Conservation (phyloP, 1,139 yeast species). For the Yamadazyma buinensis region DNA sequence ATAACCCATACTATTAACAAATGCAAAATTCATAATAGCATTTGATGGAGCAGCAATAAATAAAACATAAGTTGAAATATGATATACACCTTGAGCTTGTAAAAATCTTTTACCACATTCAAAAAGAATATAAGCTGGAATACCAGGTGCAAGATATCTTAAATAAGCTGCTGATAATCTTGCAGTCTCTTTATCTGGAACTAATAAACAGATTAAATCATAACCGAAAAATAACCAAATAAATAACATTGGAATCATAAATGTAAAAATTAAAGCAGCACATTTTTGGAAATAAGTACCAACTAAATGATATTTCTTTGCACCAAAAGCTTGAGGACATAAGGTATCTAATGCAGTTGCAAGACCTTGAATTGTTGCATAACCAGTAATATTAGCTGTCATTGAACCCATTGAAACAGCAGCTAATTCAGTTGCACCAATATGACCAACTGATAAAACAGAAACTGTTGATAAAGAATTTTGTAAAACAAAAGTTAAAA, state of each 20-base stretch:
- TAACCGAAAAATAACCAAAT: constrained; percentile 49
- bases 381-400: constrained; percentile 59
- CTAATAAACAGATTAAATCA: constrained; percentile 29
- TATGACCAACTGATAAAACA: constrained; percentile 56
- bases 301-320: constrained; percentile 47
- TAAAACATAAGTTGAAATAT: constrained; percentile 48
- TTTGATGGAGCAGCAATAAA: constrained; percentile 53
- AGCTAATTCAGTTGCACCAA: constrained; percentile 56
- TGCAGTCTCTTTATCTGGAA: constrained; percentile 50
- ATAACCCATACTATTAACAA: constrained; percentile 37
- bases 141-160: constrained; percentile 48
- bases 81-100: constrained; percentile 53
- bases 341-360: constrained; percentile 85
- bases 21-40: constrained; percentile 43
- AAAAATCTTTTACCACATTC: constrained; percentile 54
- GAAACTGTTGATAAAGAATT: constrained; percentile 56
- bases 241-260: constrained; percentile 48
- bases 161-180: constrained; percentile 49
- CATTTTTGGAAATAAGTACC: constrained; percentile 55
- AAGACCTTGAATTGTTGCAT: constrained; percentile 55
- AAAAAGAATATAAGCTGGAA: constrained; percentile 52
- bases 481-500: constrained; percentile 51
- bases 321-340: constrained; percentile 78
- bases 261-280: constrained; percentile 45
- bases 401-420: constrained; percentile 62